Conservation (phyloP, 345 rosid genomes). For the Fremontodendron californicum region DNA sequence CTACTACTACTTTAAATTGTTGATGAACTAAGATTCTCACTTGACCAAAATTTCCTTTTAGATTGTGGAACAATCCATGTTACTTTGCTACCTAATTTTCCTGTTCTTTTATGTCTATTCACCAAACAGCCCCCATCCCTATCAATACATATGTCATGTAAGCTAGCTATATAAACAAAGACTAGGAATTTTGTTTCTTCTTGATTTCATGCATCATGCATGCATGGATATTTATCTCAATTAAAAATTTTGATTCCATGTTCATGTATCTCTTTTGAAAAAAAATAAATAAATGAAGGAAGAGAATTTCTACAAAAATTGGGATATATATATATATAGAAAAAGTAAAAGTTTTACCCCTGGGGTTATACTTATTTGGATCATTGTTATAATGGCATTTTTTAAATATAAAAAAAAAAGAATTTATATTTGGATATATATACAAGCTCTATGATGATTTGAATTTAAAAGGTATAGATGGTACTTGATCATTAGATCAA, state of each 20-base stretch:
- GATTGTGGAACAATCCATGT: constrained; percentile 18
- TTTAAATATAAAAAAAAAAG: neutral
- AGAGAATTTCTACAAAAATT: neutral
- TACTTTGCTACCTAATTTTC: constrained; percentile 25
- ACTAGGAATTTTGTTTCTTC: neutral
- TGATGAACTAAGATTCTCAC: constrained; percentile 24
- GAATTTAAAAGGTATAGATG: neutral
- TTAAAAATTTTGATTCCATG: neutral
- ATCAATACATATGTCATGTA: neutral
- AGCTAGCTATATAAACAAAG: neutral
- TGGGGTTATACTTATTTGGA: neutral
- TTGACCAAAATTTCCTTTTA: constrained; percentile 16
- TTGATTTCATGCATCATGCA: neutral
- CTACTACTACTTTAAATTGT: neutral
- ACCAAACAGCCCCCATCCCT: neutral
- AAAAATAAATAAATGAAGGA: neutral
- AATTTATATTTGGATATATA: neutral
- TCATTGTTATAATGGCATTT: neutral
- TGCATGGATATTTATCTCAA: neutral
- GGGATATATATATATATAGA: neutral
- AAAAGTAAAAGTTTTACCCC: neutral
- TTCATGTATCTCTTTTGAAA: neutral
- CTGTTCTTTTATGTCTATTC: constrained; percentile 13
- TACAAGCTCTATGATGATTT: neutral
- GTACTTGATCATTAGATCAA: neutral